Evolutionary conservation across 2,329 filamentous ascomycete genomes (phyloP).

Genomic region (Stachybotrys elegans): DNA sequence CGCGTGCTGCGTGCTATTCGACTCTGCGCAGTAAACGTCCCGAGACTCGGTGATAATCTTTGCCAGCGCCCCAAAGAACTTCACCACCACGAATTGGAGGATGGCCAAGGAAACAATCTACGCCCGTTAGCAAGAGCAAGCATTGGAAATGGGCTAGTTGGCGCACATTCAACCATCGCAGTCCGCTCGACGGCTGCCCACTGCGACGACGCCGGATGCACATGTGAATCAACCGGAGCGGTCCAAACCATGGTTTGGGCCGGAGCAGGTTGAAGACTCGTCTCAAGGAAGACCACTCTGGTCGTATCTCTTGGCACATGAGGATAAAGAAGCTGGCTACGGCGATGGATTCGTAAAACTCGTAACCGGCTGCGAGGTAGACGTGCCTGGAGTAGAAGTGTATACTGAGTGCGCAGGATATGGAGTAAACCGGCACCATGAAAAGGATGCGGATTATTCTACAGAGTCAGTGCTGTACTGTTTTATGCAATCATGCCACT

Average conservation of each 20-base stretch:
- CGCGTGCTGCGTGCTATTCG: constrained; percentile 71
- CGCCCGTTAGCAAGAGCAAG: constrained; percentile 58
- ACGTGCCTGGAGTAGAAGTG: constrained; percentile 71
- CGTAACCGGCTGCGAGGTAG: constrained; percentile 75
- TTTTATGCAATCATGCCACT: constrained; percentile 11
- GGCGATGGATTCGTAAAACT: constrained; percentile 86
- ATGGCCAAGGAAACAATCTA: constrained; percentile 76
- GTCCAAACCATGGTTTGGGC: constrained; percentile 69
- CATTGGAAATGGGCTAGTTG: constrained; percentile 84
- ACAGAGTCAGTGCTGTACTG: constrained; percentile 5
- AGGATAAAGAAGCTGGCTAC: constrained; percentile 84
- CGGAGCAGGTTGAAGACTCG: constrained; percentile 68
- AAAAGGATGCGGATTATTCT: constrained; percentile 84
- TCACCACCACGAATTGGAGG: constrained; percentile 49
- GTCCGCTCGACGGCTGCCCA: constrained; percentile 55
- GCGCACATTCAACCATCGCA: constrained; percentile 88
- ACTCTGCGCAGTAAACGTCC: constrained; percentile 71
- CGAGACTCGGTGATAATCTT: constrained; percentile 14
- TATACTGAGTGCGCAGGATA: constrained; percentile 69
- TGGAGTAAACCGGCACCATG: constrained; percentile 79
- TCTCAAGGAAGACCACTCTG: constrained; percentile 75
- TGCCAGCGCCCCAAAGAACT: background rate
- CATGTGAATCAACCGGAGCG: constrained; percentile 63
- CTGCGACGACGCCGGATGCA: constrained; percentile 28
- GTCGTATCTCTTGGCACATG: constrained; percentile 74